phyloP scores from a whole-genome alignment of 139 green algal genomes.

The Chlorella sp. region DNA sequence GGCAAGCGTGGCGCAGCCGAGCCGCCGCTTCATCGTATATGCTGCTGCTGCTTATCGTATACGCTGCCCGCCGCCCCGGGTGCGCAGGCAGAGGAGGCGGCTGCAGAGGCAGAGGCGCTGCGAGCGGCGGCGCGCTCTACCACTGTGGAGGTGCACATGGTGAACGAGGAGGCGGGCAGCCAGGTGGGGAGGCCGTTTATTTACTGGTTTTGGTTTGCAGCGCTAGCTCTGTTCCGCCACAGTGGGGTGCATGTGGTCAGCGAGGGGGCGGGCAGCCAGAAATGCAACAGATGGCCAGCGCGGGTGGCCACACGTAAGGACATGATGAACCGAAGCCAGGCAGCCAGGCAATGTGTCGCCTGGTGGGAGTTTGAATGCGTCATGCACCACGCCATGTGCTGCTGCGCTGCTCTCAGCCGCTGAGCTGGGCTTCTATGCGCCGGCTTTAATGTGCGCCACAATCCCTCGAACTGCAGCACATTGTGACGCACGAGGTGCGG shows the following conservation, averaged over 20 bases:
- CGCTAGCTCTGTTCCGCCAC: not conserved
- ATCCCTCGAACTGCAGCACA: not conserved
- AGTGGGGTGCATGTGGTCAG: conserved; percentile 32
- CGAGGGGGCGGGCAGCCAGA: conserved; percentile 11
- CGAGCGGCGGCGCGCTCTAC: conserved; percentile 1
- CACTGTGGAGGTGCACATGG: conserved; percentile 33
- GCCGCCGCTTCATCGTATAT: too few relatives aligned
- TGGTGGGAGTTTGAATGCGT: too few relatives aligned
- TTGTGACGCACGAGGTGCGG: conserved; percentile 39
- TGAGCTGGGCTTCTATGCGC: too few relatives aligned
- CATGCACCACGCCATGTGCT: too few relatives aligned
- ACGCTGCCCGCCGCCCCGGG: not conserved
- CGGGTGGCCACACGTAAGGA: too few relatives aligned
- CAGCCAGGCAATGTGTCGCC: not conserved
- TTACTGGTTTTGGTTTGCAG: too few relatives aligned
- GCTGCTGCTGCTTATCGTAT: too few relatives aligned
- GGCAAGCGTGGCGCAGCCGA: too few relatives aligned
- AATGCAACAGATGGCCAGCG: too few relatives aligned
- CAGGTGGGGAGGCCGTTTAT: conserved; percentile 16
- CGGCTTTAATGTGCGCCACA: too few relatives aligned
- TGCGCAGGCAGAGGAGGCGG: conserved; percentile 28
- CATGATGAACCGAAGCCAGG: not conserved
- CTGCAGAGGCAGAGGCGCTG: conserved; percentile 10
- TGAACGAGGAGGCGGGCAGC: conserved; percentile 37
- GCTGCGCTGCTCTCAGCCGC: too few relatives aligned